Percentiles rank a stretch among this genome's conserved stretches.
These are phyloP conservation scores for Phytophthora aleatoria DNA, from an alignment of 352 stramenopile genomes.

Conservation along the genomic window DNA sequence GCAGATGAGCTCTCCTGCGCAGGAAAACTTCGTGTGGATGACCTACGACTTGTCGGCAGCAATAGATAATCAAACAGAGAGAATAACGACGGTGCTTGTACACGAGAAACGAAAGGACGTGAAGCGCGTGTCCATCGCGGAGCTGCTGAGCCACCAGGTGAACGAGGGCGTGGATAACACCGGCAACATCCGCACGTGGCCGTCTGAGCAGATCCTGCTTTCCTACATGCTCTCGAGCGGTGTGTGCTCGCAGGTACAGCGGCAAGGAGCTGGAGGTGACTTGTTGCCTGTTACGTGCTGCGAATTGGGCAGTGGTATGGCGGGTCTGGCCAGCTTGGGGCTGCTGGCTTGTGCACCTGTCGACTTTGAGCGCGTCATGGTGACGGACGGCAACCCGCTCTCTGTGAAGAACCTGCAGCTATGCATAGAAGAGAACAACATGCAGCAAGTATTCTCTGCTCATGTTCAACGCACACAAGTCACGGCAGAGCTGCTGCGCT, in stretches of 20 bases:
- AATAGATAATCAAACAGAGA: not conserved
- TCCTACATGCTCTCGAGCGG: conserved; percentile 57
- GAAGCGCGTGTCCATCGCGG: conserved; percentile 54
- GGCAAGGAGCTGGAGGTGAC: not conserved
- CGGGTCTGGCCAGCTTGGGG: conserved; percentile 67
- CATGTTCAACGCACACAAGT: conserved; percentile 13
- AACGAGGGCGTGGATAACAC: conserved; percentile 88
- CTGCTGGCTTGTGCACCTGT: conserved; percentile 54
- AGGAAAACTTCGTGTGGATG: conserved; percentile 56
- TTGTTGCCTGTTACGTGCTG: conserved; percentile 49
- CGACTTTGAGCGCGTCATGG: conserved; percentile 47
- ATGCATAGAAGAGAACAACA: conserved; percentile 63
- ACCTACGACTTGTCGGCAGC: conserved; percentile 39
- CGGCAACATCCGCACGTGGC: conserved; percentile 88
- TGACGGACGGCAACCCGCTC: conserved; percentile 81
- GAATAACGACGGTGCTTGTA: conserved; percentile 36
- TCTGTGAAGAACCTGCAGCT: conserved; percentile 69
- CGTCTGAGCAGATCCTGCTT: conserved; percentile 78
- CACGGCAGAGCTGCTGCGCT: conserved; percentile 58
- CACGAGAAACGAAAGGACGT: conserved; percentile 73
- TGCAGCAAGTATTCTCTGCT: conserved; percentile 23
- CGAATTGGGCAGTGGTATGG: conserved; percentile 82
- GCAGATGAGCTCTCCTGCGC: conserved; percentile 18
- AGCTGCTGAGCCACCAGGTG: conserved; percentile 78
- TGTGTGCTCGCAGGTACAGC: conserved; percentile 36